Conservation (phyloP, 2,329 filamentous ascomycete species). For the Alternaria metachromatica region DNA sequence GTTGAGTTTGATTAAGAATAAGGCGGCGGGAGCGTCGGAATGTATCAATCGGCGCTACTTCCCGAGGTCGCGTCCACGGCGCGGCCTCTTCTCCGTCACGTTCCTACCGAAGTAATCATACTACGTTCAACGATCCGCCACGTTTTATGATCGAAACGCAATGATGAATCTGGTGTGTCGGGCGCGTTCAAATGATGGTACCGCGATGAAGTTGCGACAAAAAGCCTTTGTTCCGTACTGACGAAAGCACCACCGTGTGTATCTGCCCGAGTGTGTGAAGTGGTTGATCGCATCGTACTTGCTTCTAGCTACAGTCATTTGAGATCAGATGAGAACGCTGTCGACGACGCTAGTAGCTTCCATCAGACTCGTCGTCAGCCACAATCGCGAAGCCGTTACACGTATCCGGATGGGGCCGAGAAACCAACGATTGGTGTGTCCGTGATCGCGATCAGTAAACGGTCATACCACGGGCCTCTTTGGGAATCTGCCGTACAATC, state of each 20-base stretch:
- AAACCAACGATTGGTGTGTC: background rate
- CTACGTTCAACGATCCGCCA: background rate
- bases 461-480: background rate
- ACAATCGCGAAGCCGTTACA: background rate
- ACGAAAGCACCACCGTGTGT: background rate
- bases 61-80: background rate
- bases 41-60: background rate
- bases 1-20: background rate
- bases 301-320: background rate
- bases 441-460: background rate
- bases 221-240: background rate
- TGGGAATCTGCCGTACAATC: background rate
- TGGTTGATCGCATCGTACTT: background rate
- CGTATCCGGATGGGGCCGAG: background rate
- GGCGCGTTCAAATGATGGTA: background rate
- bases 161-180: background rate
- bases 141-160: background rate
- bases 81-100: background rate
- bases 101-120: background rate
- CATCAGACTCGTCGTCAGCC: background rate
- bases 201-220: background rate
- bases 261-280: background rate
- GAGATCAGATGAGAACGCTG: background rate
- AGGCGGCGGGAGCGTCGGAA: background rate
- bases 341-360: background rate